Conservation (phyloP, 768 basidiomycete genomes). For the Panus rudis region DNA sequence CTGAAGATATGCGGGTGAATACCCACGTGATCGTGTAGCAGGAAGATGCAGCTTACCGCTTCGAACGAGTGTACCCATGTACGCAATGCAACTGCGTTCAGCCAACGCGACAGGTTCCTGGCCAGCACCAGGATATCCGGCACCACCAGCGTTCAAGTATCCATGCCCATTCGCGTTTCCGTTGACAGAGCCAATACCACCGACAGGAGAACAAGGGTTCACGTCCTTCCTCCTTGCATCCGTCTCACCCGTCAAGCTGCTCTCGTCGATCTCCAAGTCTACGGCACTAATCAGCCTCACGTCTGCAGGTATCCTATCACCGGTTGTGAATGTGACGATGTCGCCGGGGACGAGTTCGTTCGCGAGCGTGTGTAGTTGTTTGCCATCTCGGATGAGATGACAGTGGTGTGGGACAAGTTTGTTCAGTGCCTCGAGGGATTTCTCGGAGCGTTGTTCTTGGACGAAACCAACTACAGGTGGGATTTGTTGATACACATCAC, state of each 20-base stretch:
- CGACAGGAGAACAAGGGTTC: conserved; percentile 46
- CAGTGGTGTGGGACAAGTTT: conserved; percentile 97
- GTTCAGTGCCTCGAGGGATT: conserved; percentile 90
- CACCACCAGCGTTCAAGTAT: no score
- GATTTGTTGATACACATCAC: background rate
- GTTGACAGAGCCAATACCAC: conserved; percentile 19
- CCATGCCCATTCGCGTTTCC: conserved; percentile 11
- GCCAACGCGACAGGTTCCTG: conserved; percentile 52
- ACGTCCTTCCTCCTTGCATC: conserved; percentile 63
- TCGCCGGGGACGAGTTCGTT: conserved; percentile 98
- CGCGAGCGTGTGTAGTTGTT: conserved; percentile 75
- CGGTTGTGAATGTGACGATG: conserved; percentile 80
- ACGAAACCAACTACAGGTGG: conserved; percentile 73
- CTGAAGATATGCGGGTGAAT: conserved; percentile 27
- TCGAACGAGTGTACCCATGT: conserved; percentile 93
- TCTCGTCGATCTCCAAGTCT: conserved; percentile 93
- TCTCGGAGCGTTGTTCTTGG: conserved; percentile 91
- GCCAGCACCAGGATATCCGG: conserved; percentile 27
- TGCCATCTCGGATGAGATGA: conserved; percentile 71
- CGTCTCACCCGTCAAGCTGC: conserved; percentile 92
- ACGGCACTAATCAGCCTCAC: conserved; percentile 75
- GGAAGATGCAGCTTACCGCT: conserved; percentile 50
- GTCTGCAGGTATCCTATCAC: conserved; percentile 93
- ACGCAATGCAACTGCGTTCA: conserved; percentile 82
- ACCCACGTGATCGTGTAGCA: background rate